Evolutionary conservation across 176 grass and related monocot species (phyloP).

Genomic region (Triticum dicoccoides): DNA sequence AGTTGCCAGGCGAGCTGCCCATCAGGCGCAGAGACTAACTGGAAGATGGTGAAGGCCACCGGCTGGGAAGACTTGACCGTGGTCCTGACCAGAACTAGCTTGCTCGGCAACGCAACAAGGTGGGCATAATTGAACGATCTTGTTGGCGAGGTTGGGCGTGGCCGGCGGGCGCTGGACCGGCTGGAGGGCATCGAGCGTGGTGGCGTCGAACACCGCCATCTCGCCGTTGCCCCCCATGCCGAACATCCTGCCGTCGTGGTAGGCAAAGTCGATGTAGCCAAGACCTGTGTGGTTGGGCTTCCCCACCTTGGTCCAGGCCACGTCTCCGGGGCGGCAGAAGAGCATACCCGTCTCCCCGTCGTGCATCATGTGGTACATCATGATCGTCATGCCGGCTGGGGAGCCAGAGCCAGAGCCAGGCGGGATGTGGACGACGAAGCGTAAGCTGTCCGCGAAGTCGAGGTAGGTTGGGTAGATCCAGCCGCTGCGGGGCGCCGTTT

Average conservation of each 20-base stretch:
- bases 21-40: neutral
- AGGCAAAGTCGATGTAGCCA: neutral
- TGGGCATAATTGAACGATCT: neutral
- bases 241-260: constrained; percentile 18
- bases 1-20: neutral
- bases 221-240: neutral
- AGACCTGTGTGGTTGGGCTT: accelerated
- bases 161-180: neutral
- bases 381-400: neutral
- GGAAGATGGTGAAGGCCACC: neutral
- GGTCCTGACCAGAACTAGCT: neutral
- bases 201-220: neutral
- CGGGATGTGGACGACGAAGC: neutral
- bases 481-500: neutral
- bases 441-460: neutral
- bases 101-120: neutral
- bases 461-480: neutral
- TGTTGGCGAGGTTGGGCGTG: neutral
- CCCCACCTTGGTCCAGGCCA: neutral
- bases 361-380: too few relatives aligned
- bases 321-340: neutral
- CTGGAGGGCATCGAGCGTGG: neutral
- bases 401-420: neutral
- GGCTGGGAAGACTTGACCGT: neutral
- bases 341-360: neutral